Evolutionary conservation across 164 flowering plant species (phyloP), one percentile per base, ranked within the genome.

Genomic region (Euptelea pleiosperma): DNA sequence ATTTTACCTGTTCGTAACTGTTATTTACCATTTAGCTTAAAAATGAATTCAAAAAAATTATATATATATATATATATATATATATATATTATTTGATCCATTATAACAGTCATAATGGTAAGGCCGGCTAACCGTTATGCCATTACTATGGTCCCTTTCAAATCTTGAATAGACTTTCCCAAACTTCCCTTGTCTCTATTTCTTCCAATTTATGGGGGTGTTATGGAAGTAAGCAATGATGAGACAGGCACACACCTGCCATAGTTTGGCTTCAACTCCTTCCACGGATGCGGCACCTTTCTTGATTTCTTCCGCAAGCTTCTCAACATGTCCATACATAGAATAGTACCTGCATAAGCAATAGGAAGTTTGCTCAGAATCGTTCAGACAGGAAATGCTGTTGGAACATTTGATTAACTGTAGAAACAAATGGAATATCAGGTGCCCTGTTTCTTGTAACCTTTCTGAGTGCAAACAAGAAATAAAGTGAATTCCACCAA

Each of bases 321-420:
- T 85, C 71, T 78, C 87, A 18, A 87, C 95, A 78, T 87, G 95
- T 45, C 95, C 91, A 63, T 82, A 87, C 89, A 85, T 85, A 36
- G 95, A 87, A 51, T 87, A 87, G 75, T 83, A 87, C 69, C 94
- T 87, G 72, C 28, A 70, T 21, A 11, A 46, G 16, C 36, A 52
- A 35, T 44, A 56, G 22, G 37, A 51, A 21, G 36, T 47, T 39
- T 35, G 35, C 22, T 49, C 34, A 35, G 5, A 21, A 21, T 29
- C 55, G 3, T 25, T 12, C 42, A 52, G 28, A n/a, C 3, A 39
- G 5, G 18, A 33, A 36, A 16, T 6, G 29, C 47, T 29, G 39
- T 25, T 10, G 8, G 1, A n/a, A n/a, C n/a, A n/a, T n/a, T n/a
- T n/a, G n/a, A n/a, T n/a, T n/a, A n/a, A 42, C 43, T 30, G 11